Evolutionary conservation across 2,329 filamentous ascomycete species (phyloP).

Genomic region (Chrysoporthe puriensis): DNA sequence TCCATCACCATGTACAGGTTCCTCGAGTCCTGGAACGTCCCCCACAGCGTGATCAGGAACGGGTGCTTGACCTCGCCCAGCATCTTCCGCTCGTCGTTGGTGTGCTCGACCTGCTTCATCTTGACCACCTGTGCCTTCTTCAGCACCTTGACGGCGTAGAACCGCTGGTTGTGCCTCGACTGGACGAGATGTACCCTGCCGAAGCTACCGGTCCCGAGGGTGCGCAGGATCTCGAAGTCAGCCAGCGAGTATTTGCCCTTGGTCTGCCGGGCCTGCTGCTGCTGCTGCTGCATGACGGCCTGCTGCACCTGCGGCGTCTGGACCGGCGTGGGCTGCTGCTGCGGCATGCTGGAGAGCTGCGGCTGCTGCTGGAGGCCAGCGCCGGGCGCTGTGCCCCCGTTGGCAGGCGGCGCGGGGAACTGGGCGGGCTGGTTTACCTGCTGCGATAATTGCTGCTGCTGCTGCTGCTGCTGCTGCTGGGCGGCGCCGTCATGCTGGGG

Average conservation of each 20-base stretch:
- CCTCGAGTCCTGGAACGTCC: slow-evolving; percentile 92
- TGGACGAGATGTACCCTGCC: slow-evolving; percentile 95
- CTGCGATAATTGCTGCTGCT: slow-evolving; percentile 30
- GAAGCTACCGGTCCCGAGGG: slow-evolving; percentile 94
- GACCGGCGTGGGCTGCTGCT: slow-evolving; percentile 38
- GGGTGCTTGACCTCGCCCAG: slow-evolving; percentile 95
- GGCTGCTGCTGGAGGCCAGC: slow-evolving; percentile 8
- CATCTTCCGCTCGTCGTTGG: slow-evolving; percentile 97
- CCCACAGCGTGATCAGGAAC: slow-evolving; percentile 97
- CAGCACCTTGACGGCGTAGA: slow-evolving; percentile 97
- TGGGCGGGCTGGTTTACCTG: slow-evolving; percentile 27
- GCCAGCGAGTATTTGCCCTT: slow-evolving; percentile 96
- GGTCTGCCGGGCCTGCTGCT: slow-evolving; percentile 65
- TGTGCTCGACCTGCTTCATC: slow-evolving; percentile 99
- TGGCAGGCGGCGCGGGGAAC: slow-evolving; percentile 34
- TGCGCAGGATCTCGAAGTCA: slow-evolving; percentile 89
- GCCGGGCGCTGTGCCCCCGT: slow-evolving; percentile 33
- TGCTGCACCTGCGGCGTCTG: slow-evolving; percentile 33
- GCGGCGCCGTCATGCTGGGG: slow-evolving; percentile 51
- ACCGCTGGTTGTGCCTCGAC: slow-evolving; percentile 96
- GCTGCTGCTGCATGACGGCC: slow-evolving; percentile 36
- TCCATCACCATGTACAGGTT: slow-evolving; percentile 99
- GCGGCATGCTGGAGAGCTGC: slow-evolving; percentile 34
- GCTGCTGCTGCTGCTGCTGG: slow-evolving; percentile 38
- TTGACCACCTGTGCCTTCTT: slow-evolving; percentile 99